A percentile compares a stretch with the other conserved stretches of the same genome.
phyloP scores from a whole-genome alignment of 2,329 filamentous ascomycete species.

The Ceratocystis cacaofunesta region DNA sequence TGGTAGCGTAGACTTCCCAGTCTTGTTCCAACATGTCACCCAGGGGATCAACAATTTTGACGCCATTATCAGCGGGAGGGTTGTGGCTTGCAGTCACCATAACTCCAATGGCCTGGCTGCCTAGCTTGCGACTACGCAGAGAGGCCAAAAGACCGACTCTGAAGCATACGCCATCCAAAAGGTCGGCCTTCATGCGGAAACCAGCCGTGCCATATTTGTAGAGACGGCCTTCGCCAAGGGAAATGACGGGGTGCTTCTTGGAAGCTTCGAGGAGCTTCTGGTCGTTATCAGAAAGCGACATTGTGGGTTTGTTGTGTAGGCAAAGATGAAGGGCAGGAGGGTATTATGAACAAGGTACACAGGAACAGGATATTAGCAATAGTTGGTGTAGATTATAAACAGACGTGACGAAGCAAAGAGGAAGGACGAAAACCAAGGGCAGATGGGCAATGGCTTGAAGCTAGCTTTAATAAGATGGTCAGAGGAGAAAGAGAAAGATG shows the following conservation, averaged over 20 bases:
- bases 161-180: constrained; percentile 85
- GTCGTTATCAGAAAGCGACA: constrained; percentile 20
- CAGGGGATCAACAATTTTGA: constrained; percentile 94
- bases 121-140: constrained; percentile 76
- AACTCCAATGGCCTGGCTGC: constrained; percentile 82
- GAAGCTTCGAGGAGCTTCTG: constrained; percentile 44
- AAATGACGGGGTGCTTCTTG: constrained; percentile 44
- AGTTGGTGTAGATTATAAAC: not conserved
- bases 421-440: not conserved
- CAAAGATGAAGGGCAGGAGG: not conserved
- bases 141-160: constrained; percentile 80
- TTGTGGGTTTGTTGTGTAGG: constrained; percentile 6
- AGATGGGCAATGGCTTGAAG: not conserved
- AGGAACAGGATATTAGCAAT: not conserved
- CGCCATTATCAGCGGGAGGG: constrained; percentile 74
- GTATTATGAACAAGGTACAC: not conserved
- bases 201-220: constrained; percentile 55
- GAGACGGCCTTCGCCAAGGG: constrained; percentile 28
- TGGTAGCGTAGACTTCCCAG: constrained; percentile 82
- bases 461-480: not conserved
- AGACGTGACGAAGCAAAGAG: not conserved
- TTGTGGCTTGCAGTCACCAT: constrained; percentile 96
- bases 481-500: not conserved
- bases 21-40: constrained; percentile 95
- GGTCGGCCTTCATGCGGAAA: constrained; percentile 56